Percentiles rank a stretch among this genome's conserved stretches.
Evolutionary conservation across 306 rosid genomes (phyloP).

Genomic region (Senna siamea): DNA sequence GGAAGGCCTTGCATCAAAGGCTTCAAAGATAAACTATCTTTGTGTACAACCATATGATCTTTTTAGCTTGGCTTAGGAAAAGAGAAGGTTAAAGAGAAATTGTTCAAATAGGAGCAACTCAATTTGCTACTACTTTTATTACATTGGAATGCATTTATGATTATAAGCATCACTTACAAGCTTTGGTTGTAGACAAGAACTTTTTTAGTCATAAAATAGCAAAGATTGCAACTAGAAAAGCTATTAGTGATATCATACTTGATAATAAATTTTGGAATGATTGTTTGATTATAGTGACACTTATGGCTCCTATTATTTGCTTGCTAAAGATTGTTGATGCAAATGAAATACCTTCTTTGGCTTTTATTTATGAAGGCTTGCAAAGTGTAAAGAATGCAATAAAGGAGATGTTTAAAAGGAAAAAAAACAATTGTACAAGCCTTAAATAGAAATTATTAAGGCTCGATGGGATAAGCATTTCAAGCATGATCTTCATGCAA

Average conservation of each 20-base stretch:
- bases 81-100: no score
- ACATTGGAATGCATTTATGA: not conserved
- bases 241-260: not conserved
- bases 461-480: no score
- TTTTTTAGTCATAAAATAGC: not conserved
- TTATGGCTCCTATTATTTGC: not conserved
- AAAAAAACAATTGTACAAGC: no score
- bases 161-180: not conserved
- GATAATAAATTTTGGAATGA: not conserved
- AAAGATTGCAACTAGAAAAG: not conserved
- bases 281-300: not conserved
- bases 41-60: no score
- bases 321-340: not conserved
- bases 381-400: not conserved
- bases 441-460: no score
- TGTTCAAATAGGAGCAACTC: no score
- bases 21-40: no score
- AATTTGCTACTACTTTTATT: no score
- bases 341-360: not conserved
- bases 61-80: no score
- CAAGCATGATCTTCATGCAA: no score
- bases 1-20: no score
- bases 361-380: not conserved
- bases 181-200: not conserved
- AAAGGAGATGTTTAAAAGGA: not conserved